Evolutionary conservation across 2,329 filamentous ascomycete genomes (phyloP).

Genomic region (Onygena corvina): DNA sequence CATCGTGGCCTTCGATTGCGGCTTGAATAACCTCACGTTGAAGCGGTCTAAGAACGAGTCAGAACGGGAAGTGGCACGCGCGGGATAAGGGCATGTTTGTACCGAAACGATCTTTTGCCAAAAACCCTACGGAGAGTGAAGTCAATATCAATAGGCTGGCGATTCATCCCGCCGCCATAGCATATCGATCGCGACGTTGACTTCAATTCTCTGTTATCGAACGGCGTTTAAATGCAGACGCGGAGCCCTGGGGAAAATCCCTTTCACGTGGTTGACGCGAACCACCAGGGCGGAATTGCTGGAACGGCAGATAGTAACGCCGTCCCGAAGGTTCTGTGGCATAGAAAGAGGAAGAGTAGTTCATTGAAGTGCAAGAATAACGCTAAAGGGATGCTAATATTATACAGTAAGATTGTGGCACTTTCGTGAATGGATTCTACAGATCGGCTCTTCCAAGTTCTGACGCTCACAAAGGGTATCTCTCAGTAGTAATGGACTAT

Average conservation of each 20-base stretch:
- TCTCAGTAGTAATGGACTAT: neutral
- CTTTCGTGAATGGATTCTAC: neutral
- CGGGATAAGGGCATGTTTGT: slow-evolving; percentile 13
- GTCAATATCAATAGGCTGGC: slow-evolving; percentile 48
- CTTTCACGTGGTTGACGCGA: too few species aligned
- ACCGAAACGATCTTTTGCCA: slow-evolving; percentile 62
- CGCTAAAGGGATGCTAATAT: neutral
- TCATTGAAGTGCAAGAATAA: neutral
- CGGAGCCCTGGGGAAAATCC: too few species aligned
- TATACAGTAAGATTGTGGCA: neutral
- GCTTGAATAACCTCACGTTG: slow-evolving; percentile 81
- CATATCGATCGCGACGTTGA: too few species aligned
- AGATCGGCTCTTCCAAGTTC: too few species aligned
- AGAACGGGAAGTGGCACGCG: neutral
- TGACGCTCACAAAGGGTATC: neutral
- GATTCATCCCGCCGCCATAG: slow-evolving; percentile 16
- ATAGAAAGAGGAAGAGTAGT: too few species aligned
- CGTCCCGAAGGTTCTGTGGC: too few species aligned
- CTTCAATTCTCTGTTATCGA: too few species aligned
- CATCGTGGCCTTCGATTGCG: slow-evolving; percentile 70
- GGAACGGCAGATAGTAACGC: too few species aligned
- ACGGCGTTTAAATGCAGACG: too few species aligned
- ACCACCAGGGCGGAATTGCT: too few species aligned
- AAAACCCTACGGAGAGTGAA: slow-evolving; percentile 65
- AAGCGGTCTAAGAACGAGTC: slow-evolving; percentile 46